Evolutionary conservation across 1,139 yeast species (phyloP), one percentile per base, ranked within the genome.

Genomic region (Kodamaea plutei): DNA sequence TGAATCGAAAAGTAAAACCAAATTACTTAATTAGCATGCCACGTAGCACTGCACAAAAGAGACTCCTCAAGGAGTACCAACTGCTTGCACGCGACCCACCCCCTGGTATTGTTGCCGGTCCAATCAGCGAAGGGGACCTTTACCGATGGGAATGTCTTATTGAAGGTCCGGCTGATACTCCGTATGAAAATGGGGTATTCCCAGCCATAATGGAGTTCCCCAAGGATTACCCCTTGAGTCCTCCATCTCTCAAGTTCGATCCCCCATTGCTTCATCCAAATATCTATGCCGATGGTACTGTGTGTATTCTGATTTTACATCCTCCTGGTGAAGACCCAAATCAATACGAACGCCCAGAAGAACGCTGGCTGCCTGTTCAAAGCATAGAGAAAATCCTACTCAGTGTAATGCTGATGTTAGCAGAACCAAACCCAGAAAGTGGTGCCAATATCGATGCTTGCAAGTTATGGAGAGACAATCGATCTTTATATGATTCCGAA

Each of bases 381-480:
- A 84, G 95, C 50, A 89, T 91, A 16, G 98, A 91, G 60, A 91
- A 91, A 72, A 91, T 91, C 38, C 66, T 91, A 40, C 62, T 91
- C 38, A 83, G 95, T 56, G 97, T 91, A 16, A 78, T 88, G 73
- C 84, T 95, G 48, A 89, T 91, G 96, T 70, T 91, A 43, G 95
- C 96, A 3, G 97, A 91, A 56, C 97, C 98, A 4, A 91, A 91
- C 52, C 84, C 87, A 18, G 97, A 89, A 56, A 83, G 95, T 49
- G 97, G 96, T 4, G 98, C 98, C 30, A 88, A 91, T 52, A 84
- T 91, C 34, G 98, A 91, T 52, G 98, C 98, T 2, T 85, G 95
- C 45, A 88, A 88, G 59, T 69, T 91, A 44, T 89, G 96, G 95
- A 72, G 98, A 55, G 95, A 85, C 44, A 66, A 85, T 54, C 68